Base-by-base conservation (phyloP, 2,329 filamentous ascomycete genomes). In the Berkeleyomyces rouxiae region DNA sequence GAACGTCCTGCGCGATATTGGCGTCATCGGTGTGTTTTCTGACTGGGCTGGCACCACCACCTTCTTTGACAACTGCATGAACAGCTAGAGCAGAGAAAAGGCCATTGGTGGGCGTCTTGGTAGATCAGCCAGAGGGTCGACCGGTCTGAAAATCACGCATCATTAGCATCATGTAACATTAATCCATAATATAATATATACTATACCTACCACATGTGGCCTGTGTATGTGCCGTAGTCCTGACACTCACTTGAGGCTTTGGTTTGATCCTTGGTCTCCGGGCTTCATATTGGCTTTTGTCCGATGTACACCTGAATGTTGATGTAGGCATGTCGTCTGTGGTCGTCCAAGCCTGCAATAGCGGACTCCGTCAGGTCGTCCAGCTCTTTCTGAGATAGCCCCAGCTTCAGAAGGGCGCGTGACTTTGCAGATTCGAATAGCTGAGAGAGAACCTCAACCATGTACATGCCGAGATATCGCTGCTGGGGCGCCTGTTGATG, bases 21-120 rank as follows among this genome's bases (percentile, higher is more conserved):
- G 80, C 0, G 80, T 86, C 11, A 71, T 74, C 39, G 83, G 77
- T 3, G 77, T 88, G 65, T 88, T 88, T 68, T 79, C 80, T 3
- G 86, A 88, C 70, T 88, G 85, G 86, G 79, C 80, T 13, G 81
- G 82, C 9, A 86, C 84, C 0, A 79, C 82, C 6, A 86, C 83
- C 0, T 88, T 85, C 67, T 88, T 86, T 71, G 85, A 84, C 66
- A 88, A 86, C 68, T 88, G 85, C 72, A 82, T 87, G 66, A 79
- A 71, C 11, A 64, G 72, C 9, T 69, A 69, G 64, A 61, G 47
- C 13, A 10, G 23, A n/a, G n/a, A 31, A 33, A 0, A 11, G n/a
- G 42, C n/a, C 42, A 44, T 11, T 10, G n/a, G 6, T 3, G 42
- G 4, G 6, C 10, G 9, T 13, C 49, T 36, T 11, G 49, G 37